Evolutionary conservation across 345 rosid species (phyloP), one percentile per base, ranked within the genome.

Genomic region (Acer yangbiense): DNA sequence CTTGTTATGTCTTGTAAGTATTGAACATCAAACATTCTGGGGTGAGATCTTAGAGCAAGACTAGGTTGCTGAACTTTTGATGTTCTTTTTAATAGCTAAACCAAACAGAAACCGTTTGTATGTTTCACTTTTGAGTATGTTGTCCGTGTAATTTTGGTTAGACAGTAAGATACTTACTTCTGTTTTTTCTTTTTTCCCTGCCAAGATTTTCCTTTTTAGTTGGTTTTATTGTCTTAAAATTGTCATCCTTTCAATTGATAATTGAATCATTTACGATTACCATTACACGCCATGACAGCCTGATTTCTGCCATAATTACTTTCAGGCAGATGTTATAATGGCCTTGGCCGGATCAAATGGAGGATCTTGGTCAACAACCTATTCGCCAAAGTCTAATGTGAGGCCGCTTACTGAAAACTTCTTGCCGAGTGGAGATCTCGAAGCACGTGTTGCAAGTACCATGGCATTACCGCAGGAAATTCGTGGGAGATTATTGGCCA

Each of bases 241-340:
- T 25, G 8, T 77, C 12, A 62, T 60, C 72, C 7, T 17, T 25
- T 48, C 44, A 10, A 3, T 68, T 32, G 23, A 57, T 18, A 29
- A 23, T 27, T 16, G 54, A 68, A 44, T 63, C 48, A 7, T 48
- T 67, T 69, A 23, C 16, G 2, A 4, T 32, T 60, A 66, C 62
- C 66, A 17, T 66, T 65, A 35, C 55, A 35, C 60, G 54, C 57
- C 57, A 20, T 79, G 74, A 76, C 73, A 60, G 61, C 29, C 27
- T 72, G 35, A 71, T 70, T 77, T 76, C 77, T 68, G 64, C 67
- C n/a, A 80, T 18, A 74, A 71, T 73, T 61, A 65, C 70, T 81
- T 82, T 83, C 92, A 96, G 99, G 98, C 97, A 23, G 98, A 96
- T 78, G 88, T 90, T 76, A 96, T 96, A 82, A 92, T 96, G 99